A percentile compares a stretch with the other conserved stretches of the same genome.
Conservation (phyloP, 495 filamentous ascomycete species). For the Talaromyces thailandensis region DNA sequence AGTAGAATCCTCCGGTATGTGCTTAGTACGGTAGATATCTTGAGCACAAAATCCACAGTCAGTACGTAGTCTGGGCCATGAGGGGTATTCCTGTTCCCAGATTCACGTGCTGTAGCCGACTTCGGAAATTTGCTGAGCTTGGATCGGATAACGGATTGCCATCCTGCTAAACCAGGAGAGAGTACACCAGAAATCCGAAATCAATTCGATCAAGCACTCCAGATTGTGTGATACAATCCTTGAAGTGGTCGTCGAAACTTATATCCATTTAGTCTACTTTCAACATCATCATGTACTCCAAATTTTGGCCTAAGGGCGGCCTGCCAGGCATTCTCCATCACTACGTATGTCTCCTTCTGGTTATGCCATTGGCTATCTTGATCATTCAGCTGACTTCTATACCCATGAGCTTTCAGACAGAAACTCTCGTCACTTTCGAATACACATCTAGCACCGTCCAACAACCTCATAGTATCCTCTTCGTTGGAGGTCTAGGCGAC, state of each 20-base stretch:
- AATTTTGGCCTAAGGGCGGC: slow-evolving; percentile 41
- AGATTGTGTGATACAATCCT: not conserved
- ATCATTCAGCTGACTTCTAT: not conserved
- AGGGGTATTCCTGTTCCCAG: not conserved
- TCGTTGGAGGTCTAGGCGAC: slow-evolving; percentile 75
- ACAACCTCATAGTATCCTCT: slow-evolving; percentile 62
- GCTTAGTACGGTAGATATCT: not conserved
- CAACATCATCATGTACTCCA: slow-evolving; percentile 30
- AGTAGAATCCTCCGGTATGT: not conserved
- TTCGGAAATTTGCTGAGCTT: slow-evolving; percentile 1
- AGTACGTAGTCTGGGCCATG: not conserved
- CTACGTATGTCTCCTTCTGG: slow-evolving; percentile 26
- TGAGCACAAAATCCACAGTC: not conserved
- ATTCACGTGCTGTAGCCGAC: not conserved
- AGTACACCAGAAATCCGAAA: not conserved
- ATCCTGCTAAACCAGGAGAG: not conserved
- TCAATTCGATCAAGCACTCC: not conserved
- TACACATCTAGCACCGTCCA: slow-evolving; percentile 19
- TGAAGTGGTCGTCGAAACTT: not conserved
- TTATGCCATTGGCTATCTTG: not conserved
- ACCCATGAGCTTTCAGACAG: slow-evolving; percentile 21
- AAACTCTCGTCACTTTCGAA: slow-evolving; percentile 38
- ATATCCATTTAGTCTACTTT: not conserved
- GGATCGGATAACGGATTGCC: not conserved
- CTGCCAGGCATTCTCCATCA: slow-evolving; percentile 48